These are phyloP conservation scores for Daldinia sp. DNA, from an alignment of 2,329 filamentous ascomycete genomes.

Conservation along the genomic window DNA sequence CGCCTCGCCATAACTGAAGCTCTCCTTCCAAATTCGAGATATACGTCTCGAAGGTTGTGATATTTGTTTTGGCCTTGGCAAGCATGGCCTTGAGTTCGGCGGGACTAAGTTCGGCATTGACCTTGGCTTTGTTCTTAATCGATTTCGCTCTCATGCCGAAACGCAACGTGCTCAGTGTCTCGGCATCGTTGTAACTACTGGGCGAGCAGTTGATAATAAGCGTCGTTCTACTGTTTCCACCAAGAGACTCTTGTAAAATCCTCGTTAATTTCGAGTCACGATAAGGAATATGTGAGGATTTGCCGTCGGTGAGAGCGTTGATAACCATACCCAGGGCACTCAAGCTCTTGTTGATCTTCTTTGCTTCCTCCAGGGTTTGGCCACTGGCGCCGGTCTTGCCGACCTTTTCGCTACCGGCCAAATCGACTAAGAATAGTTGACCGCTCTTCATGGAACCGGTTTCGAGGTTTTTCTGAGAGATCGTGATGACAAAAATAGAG, in stretches of 20 bases:
- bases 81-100: slow-evolving; percentile 92
- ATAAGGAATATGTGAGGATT: slow-evolving; percentile 95
- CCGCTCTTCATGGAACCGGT: slow-evolving; percentile 96
- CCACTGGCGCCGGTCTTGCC: slow-evolving; percentile 98
- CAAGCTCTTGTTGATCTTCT: slow-evolving; percentile 99
- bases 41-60: slow-evolving; percentile 88
- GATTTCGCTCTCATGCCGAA: slow-evolving; percentile 97
- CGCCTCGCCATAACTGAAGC: slow-evolving; percentile 84
- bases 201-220: slow-evolving; percentile 99
- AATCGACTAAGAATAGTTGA: slow-evolving; percentile 95
- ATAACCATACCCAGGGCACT: slow-evolving; percentile 99
- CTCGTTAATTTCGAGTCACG: slow-evolving; percentile 97
- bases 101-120: slow-evolving; percentile 97
- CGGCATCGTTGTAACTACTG: slow-evolving; percentile 95
- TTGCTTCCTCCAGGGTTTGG: slow-evolving; percentile 96
- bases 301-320: slow-evolving; percentile 94
- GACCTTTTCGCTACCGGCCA: slow-evolving; percentile 98
- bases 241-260: slow-evolving; percentile 95
- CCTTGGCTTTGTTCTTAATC: slow-evolving; percentile 99
- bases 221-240: slow-evolving; percentile 97
- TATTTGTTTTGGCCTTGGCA: slow-evolving; percentile 89
- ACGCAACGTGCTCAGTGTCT: slow-evolving; percentile 89
- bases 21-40: slow-evolving; percentile 85
- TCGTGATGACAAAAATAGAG: slow-evolving; percentile 96
- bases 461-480: slow-evolving; percentile 97